Conservation (phyloP, 1,139 yeast species). For the Wickerhamomyces sp. region DNA sequence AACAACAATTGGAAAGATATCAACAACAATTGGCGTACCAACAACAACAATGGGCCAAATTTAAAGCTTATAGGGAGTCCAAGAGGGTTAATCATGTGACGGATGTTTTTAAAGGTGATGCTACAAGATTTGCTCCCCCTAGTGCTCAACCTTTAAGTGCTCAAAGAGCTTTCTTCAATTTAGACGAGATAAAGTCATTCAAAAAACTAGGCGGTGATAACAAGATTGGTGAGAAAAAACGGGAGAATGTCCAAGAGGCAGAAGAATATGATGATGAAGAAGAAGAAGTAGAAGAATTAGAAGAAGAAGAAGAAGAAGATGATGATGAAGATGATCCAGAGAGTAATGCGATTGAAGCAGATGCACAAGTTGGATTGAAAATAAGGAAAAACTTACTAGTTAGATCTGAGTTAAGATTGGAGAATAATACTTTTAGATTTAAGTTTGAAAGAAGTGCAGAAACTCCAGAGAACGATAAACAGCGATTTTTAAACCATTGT, state of each 20-base stretch:
- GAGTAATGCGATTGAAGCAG: conserved; percentile 29
- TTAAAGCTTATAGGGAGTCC: conserved; percentile 18
- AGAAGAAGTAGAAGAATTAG: conserved; percentile 9
- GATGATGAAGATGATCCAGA: conserved; percentile 27
- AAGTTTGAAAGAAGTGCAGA: conserved; percentile 14
- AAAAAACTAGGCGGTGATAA: not conserved
- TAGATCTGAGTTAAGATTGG: conserved; percentile 15
- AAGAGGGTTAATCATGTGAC: conserved; percentile 26
- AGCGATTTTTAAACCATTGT: conserved; percentile 46
- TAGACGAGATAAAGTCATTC: conserved; percentile 15
- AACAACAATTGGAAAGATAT: conserved; percentile 18
- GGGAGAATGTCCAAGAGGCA: conserved; percentile 25
- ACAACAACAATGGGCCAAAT: conserved; percentile 22
- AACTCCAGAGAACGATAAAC: conserved; percentile 31
- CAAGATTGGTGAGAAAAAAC: conserved; percentile 7
- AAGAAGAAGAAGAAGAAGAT: conserved; percentile 20
- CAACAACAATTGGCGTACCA: conserved; percentile 21
- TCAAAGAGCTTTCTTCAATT: conserved; percentile 39
- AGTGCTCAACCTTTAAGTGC: conserved; percentile 53
- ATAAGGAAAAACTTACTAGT: conserved; percentile 12
- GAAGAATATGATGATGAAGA: conserved; percentile 5
- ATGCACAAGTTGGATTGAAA: conserved; percentile 20
- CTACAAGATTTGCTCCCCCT: conserved; percentile 44
- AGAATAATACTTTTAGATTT: conserved; percentile 19
- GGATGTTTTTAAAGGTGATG: conserved; percentile 47